phyloP scores from a whole-genome alignment of 768 basidiomycete species.

The Boletus rufocinnamomeus region DNA sequence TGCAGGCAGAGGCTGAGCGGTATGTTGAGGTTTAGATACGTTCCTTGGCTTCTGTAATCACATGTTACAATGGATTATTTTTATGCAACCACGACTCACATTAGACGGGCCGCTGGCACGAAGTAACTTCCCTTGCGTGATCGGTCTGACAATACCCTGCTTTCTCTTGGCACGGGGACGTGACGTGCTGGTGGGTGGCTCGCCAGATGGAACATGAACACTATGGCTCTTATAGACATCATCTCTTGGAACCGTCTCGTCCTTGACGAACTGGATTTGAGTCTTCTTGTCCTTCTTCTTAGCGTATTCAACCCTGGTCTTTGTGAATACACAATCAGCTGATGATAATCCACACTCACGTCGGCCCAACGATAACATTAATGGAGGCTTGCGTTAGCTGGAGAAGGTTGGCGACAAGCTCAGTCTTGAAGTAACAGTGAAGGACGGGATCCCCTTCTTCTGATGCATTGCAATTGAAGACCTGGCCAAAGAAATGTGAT shows the following conservation, averaged over 20 bases:
- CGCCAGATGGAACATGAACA: conserved; percentile 86
- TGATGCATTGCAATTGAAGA: conserved; percentile 70
- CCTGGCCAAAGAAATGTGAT: conserved; percentile 45
- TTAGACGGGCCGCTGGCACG: conserved; percentile 74
- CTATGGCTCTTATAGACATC: conserved; percentile 94
- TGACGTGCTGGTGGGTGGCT: conserved; percentile 78
- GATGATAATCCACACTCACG: conserved; percentile 50
- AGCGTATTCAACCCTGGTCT: conserved; percentile 74
- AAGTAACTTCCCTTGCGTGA: conserved; percentile 81
- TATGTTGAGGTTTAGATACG: conserved; percentile 41
- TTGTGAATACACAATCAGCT: conserved; percentile 14
- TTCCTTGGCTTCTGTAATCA: conserved; percentile 46
- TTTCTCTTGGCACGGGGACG: conserved; percentile 86
- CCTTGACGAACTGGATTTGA: conserved; percentile 83
- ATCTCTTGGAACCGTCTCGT: conserved; percentile 76
- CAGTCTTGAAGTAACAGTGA: conserved; percentile 94
- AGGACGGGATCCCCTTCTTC: conserved; percentile 97
- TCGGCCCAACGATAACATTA: conserved; percentile 70
- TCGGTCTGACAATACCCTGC: conserved; percentile 80
- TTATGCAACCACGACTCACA: conserved; percentile 33
- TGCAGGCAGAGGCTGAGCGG: conserved; percentile 57
- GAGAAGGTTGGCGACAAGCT: conserved; percentile 80
- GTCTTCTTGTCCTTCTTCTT: conserved; percentile 98
- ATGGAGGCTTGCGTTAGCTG: conserved; percentile 78
- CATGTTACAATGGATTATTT: conserved; percentile 3